Evolutionary conservation across 2,329 filamentous ascomycete genomes (phyloP).

Genomic region (Neonectria neomacrospora): DNA sequence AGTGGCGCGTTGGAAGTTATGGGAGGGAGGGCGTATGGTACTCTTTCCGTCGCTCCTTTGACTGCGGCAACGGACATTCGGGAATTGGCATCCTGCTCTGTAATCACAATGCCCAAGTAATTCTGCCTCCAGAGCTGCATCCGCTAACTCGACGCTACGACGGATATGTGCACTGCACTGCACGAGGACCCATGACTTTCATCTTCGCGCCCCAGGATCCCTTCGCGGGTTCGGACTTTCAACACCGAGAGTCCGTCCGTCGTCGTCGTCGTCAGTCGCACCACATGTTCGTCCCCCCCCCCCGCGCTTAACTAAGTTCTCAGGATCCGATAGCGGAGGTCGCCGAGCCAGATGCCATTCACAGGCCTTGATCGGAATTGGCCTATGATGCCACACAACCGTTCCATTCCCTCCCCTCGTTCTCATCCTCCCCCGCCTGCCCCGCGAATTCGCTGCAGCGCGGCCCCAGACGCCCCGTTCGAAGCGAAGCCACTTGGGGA

Average conservation of each 20-base stretch:
- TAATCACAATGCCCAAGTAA: neutral
- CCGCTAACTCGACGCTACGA: neutral
- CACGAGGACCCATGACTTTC: neutral
- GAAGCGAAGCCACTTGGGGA: neutral
- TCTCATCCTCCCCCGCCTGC: conserved; percentile 1
- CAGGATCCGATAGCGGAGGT: conserved; percentile 24
- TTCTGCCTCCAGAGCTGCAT: neutral
- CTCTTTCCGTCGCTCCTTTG: neutral
- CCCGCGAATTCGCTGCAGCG: conserved; percentile 2
- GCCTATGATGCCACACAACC: conserved; percentile 5
- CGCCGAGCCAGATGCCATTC: conserved; percentile 1
- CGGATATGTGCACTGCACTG: neutral
- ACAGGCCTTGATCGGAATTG: neutral
- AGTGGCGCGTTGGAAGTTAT: neutral
- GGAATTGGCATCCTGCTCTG: neutral
- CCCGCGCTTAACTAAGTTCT: neutral
- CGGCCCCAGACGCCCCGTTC: conserved; percentile 5
- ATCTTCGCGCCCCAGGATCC: too few species aligned
- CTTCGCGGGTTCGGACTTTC: neutral
- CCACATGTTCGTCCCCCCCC: neutral
- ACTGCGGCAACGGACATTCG: neutral
- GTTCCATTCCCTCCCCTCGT: too few species aligned
- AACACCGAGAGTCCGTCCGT: neutral
- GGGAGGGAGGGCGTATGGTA: neutral
- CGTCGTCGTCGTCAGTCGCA: neutral